Percentiles rank a stretch among this genome's conserved stretches.
Evolutionary conservation across 2,329 filamentous ascomycete species (phyloP).

Genomic region (Sporothrix pseudoabietina): DNA sequence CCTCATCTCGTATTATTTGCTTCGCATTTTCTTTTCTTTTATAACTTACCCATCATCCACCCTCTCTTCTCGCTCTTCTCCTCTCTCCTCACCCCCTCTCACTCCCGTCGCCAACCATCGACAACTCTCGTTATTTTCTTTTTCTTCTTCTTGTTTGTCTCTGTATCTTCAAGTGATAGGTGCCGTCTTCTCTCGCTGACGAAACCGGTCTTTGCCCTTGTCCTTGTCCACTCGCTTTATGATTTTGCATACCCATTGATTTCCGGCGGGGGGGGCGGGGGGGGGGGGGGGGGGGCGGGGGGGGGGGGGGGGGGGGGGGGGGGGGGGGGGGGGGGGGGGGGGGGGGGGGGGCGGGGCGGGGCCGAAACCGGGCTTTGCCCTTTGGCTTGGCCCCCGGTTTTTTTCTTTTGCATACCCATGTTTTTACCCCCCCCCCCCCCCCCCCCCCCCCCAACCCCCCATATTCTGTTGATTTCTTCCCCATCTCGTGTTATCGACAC

Average conservation of each 20-base stretch:
- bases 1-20: not conserved
- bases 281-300: too few relatives aligned
- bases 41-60: not conserved
- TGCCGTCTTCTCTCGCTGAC: slow-evolving; percentile 25
- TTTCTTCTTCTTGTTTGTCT: slow-evolving; percentile 7
- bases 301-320: too few relatives aligned
- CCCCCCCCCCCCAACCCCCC: not conserved
- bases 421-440: too few relatives aligned
- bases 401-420: not conserved
- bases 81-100: not conserved
- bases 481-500: not conserved
- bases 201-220: not conserved
- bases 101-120: slow-evolving; percentile 12
- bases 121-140: slow-evolving; percentile 16
- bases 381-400: too few relatives aligned
- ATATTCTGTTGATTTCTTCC: not conserved
- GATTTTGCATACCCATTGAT: not conserved
- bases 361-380: too few relatives aligned
- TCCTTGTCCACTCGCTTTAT: not conserved
- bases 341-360: too few relatives aligned
- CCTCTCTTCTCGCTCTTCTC: not conserved
- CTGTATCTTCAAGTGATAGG: slow-evolving; percentile 1
- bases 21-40: not conserved
- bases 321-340: too few relatives aligned
- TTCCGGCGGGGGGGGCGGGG: too few relatives aligned